Evolutionary conservation across 768 basidiomycete genomes (phyloP).

Genomic region (Rhizopogon rudus): DNA sequence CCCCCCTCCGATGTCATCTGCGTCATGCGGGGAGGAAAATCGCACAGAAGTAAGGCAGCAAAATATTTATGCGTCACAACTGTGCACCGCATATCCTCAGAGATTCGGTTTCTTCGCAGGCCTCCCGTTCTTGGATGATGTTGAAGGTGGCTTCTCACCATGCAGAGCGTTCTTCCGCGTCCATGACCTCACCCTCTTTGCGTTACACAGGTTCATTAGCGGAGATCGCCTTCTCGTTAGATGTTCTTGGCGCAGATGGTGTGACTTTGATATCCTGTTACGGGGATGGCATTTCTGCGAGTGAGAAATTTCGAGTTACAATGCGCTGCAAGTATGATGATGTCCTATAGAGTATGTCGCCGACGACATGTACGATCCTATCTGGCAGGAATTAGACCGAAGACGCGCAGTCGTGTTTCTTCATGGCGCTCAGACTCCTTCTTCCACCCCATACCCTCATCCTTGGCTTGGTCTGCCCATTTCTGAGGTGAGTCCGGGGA

Average conservation of each 20-base stretch:
- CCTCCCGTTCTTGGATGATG: slow-evolving; percentile 56
- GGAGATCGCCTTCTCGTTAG: slow-evolving; percentile 60
- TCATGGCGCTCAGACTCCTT: slow-evolving; percentile 65
- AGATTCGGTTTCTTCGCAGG: slow-evolving; percentile 71
- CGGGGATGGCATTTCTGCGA: slow-evolving; percentile 47
- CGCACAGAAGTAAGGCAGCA: slow-evolving; percentile 36
- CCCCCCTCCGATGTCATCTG: slow-evolving; percentile 49
- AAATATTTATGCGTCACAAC: slow-evolving; percentile 43
- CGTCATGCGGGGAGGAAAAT: slow-evolving; percentile 34
- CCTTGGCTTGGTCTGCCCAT: slow-evolving; percentile 62
- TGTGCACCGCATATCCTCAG: slow-evolving; percentile 44
- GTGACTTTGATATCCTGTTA: slow-evolving; percentile 66
- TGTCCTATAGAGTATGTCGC: slow-evolving; percentile 55
- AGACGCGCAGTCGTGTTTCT: slow-evolving; percentile 62
- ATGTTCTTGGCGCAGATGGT: slow-evolving; percentile 58
- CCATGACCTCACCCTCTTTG: slow-evolving; percentile 5
- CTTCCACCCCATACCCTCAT: slow-evolving; percentile 61
- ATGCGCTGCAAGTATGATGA: not conserved
- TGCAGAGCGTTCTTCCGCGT: not conserved
- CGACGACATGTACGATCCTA: slow-evolving; percentile 53
- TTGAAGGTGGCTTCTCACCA: slow-evolving; percentile 40
- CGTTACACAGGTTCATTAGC: slow-evolving; percentile 42
- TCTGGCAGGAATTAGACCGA: slow-evolving; percentile 67
- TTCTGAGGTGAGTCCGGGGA: slow-evolving; percentile 43
- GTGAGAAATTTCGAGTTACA: slow-evolving; percentile 29